Base-by-base conservation (phyloP, 768 basidiomycete genomes). In the Phanerochaete carnosa region DNA sequence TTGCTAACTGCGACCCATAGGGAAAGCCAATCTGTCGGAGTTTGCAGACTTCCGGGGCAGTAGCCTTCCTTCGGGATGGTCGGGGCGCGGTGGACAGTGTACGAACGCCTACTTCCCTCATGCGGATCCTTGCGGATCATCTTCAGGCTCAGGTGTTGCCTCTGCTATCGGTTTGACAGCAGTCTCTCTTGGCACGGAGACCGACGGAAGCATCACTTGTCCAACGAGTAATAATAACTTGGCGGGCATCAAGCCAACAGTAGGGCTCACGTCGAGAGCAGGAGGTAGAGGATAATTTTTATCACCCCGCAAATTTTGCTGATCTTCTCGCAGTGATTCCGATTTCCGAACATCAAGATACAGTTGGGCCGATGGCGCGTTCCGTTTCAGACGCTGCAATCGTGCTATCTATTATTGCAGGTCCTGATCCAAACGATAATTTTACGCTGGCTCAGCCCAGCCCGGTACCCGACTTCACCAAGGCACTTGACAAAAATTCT, bases 131-230 rank as follows among this genome's bases (percentile, higher is more conserved):
- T 73, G 80, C 60, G 84, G 85, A 1, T 85, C 82, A 1, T 84
- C 83, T 0, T 80, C 83, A 7, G 86, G 86, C 1, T 83, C 83
- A n/a, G 86, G 77, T 2, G 75, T 77, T 28, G 68, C 75, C 4
- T 62, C 72, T 5, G 66, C 81, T 9, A 64, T 83, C 32, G 80
- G 82, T 16, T 74, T 83, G 29, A 74, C 74, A 2, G 71, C 79
- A 0, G 79, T 65, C 11, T 64, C 77, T 15, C 71, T 83, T 25
- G 81, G 82, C 13, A 74, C 77, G 0, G 82, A 82, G 65, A 82
- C 77, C 7, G 74, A 79, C 53, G 82, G 83, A n/a, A 79, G 77
- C 15, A 83, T 83, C 59, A 68, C 77, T 33, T 77, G 70, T 15
- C 82, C 82, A 0, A 72, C 75, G 45, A 75, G 73, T 51, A 59